These are phyloP conservation scores for Melastoma candidum DNA, from an alignment of 441 rosid genomes.

Conservation along the genomic window DNA sequence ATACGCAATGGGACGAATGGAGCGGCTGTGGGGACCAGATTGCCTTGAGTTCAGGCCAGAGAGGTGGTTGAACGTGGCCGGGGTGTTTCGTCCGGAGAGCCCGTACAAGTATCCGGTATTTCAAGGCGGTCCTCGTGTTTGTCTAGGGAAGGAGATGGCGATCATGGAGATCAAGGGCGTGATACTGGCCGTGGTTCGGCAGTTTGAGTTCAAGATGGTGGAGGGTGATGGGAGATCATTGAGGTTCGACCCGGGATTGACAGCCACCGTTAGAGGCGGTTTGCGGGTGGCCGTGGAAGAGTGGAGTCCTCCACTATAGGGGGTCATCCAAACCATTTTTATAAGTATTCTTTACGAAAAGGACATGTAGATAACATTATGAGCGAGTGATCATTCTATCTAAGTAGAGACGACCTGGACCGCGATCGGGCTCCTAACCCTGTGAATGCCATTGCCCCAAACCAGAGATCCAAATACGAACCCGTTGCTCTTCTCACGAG, in stretches of 20 bases:
- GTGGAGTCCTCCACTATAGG: too few species aligned
- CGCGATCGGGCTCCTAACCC: constrained; percentile 35
- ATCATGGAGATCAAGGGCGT: constrained; percentile 9
- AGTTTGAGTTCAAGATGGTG: background rate
- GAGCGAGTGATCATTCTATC: constrained; percentile 7
- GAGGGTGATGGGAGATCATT: background rate
- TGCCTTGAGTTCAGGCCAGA: constrained; percentile 37
- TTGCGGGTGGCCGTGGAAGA: background rate
- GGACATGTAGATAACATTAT: background rate
- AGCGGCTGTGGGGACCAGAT: constrained; percentile 40
- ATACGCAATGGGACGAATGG: constrained; percentile 64
- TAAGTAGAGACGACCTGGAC: constrained; percentile 23
- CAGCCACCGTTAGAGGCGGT: constrained; percentile 9
- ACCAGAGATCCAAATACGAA: constrained; percentile 40
- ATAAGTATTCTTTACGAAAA: too few species aligned
- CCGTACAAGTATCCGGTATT: constrained; percentile 48
- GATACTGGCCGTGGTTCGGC: background rate
- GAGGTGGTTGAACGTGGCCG: constrained; percentile 32
- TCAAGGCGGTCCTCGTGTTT: constrained; percentile 31
- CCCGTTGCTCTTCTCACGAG: constrained; percentile 26
- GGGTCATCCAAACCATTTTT: too few species aligned
- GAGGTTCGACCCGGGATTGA: constrained; percentile 3
- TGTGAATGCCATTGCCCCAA: constrained; percentile 33
- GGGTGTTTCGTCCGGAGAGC: constrained; percentile 23
- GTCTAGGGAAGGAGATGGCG: constrained; percentile 9